phyloP scores from a whole-genome alignment of 1,284 basidiomycete genomes.

The Moniliophthora roreri region DNA sequence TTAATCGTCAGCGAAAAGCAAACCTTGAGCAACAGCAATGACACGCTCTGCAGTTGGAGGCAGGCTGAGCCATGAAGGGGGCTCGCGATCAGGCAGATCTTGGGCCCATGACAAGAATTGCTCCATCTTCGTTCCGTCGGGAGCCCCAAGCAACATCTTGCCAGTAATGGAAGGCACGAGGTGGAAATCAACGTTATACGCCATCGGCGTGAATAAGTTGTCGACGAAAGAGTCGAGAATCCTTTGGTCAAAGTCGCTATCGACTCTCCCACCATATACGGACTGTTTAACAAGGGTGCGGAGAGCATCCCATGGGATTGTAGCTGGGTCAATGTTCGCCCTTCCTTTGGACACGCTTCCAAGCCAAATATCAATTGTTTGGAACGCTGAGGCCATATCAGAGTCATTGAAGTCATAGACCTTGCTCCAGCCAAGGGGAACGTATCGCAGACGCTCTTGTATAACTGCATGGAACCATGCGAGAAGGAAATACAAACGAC shows the following conservation, averaged over 20 bases:
- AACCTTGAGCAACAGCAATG: conserved; percentile 89
- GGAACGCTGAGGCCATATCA: conserved; percentile 91
- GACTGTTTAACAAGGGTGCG: conserved; percentile 91
- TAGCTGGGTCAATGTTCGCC: conserved; percentile 86
- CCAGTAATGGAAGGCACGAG: conserved; percentile 72
- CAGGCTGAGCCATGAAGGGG: conserved; percentile 89
- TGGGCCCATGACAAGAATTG: conserved; percentile 90
- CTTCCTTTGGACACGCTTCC: conserved; percentile 78
- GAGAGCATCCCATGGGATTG: conserved; percentile 92
- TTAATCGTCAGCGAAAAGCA: conserved; percentile 10
- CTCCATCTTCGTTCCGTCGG: conserved; percentile 89
- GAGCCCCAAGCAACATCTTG: conserved; percentile 64
- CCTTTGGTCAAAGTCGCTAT: conserved; percentile 92
- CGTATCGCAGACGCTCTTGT: conserved; percentile 93
- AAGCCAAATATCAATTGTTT: conserved; percentile 91
- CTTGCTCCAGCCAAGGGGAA: conserved; percentile 94
- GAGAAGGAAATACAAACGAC: conserved; percentile 89
- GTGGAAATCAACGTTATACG: conserved; percentile 91
- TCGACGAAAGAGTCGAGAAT: conserved; percentile 93
- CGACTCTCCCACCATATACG: conserved; percentile 91
- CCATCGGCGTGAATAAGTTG: conserved; percentile 78
- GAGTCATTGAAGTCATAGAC: conserved; percentile 98
- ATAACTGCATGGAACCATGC: conserved; percentile 98
- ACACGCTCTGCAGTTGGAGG: conserved; percentile 89
- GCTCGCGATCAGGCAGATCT: conserved; percentile 85